These are phyloP conservation scores for Oxytropis ochrocephala DNA, from an alignment of 306 rosid species.

Conservation along the genomic window DNA sequence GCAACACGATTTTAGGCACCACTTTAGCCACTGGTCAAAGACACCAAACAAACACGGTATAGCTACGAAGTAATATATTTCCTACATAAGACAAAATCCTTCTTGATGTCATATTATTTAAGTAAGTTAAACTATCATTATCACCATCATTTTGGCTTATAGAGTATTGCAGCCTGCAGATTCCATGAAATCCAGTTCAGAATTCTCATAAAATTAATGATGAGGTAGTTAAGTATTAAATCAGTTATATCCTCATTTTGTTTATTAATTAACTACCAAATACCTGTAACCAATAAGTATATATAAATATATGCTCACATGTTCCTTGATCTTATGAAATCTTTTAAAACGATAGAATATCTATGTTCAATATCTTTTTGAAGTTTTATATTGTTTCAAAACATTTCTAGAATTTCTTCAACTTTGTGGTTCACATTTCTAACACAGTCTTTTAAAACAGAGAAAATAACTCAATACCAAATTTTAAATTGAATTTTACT, in stretches of 20 bases:
- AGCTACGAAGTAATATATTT: too few relatives aligned
- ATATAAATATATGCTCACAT: background rate
- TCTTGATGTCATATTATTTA: background rate
- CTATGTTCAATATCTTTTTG: background rate
- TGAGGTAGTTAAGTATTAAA: conserved; percentile 3
- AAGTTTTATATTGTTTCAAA: background rate
- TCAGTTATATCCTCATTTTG: background rate
- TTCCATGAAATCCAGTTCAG: background rate
- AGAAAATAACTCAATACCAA: too few relatives aligned
- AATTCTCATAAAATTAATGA: background rate
- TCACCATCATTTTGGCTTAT: conserved; percentile 1
- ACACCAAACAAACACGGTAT: too few relatives aligned
- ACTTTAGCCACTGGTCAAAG: conserved; percentile 16
- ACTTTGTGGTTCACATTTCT: too few relatives aligned
- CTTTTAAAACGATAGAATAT: background rate
- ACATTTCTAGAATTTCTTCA: background rate
- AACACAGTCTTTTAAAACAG: too few relatives aligned
- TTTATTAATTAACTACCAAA: background rate
- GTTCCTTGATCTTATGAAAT: background rate
- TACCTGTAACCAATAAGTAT: background rate
- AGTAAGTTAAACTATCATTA: conserved; percentile 13
- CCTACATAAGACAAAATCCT: conserved; percentile 11
- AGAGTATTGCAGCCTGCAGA: conserved; percentile 3
- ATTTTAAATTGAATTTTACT: background rate
- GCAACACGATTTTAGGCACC: conserved; percentile 17